Evolutionary conservation across 306 rosid species (phyloP), one percentile per base, ranked within the genome.

Genomic region (Rosa rugosa): DNA sequence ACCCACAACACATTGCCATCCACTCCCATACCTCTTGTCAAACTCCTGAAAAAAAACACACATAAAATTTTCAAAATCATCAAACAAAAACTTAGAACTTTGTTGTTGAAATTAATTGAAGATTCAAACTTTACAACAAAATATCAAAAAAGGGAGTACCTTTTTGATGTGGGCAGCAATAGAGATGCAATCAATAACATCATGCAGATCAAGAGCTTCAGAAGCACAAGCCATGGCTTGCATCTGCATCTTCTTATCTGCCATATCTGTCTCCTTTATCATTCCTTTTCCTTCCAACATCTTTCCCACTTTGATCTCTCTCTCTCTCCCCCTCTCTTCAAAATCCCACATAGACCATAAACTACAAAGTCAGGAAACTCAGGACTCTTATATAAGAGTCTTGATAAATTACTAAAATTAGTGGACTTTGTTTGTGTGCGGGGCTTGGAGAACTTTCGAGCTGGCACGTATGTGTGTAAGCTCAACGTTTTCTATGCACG

Each of bases 1-100:
- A 77, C 96, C 97, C 75, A 92, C 93, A 75, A 90, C 97, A 77
- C 94, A 94, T 78, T 90, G 97, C 97, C 98, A 94, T 22, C 98
- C 94, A 80, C 75, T 80, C 57, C 94, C 96, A 78, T 94, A 83
- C 80, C 45, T 80, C 75, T 80, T 79, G 76, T 92, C 97, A 84
- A 94, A 94, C 60, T 83, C 94, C 98, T 94, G 80, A 64, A 77
- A 8, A 62, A 75, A 5, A 23, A 63, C 49, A 20, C 54, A 78
- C 31, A 27, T 27, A 27, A 27, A 27, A 27, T 27, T 27, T 27
- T 27, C 31, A 27, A 27, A 23, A 71, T 38, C 49, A 71, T 71
- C 20, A 72, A 72, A 20, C 5, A 36, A 36, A 17, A 60, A 36
- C 6, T 11, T 3, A 27, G 22, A 69, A 25, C 41, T 2, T 22